These are phyloP conservation scores for Xerocomellus amylosporus DNA, from an alignment of 768 basidiomycete species.

Conservation along the genomic window DNA sequence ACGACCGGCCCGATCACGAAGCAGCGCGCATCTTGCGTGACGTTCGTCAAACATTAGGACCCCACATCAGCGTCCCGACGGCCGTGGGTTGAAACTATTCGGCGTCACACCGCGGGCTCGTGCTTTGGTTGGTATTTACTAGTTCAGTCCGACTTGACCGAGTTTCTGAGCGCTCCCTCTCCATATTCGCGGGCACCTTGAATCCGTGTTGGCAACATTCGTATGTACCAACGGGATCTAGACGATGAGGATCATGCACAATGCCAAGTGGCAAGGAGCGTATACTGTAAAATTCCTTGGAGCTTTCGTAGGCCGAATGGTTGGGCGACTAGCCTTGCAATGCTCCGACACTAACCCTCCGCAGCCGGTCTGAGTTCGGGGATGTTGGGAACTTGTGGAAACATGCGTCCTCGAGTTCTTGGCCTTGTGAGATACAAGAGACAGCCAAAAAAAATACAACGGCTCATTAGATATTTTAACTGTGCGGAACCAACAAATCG, in stretches of 20 bases:
- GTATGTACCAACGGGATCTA: conserved; percentile 32
- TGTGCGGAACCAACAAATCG: background rate
- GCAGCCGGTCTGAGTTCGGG: conserved; percentile 24
- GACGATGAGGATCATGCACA: conserved; percentile 29
- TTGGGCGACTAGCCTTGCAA: background rate
- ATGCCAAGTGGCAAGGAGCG: conserved; percentile 34
- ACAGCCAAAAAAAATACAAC: background rate
- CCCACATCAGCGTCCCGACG: conserved; percentile 30
- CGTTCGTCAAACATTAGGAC: conserved; percentile 28
- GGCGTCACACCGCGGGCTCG: background rate
- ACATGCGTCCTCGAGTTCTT: conserved; percentile 20
- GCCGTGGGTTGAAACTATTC: conserved; percentile 21
- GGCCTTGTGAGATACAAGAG: conserved; percentile 8
- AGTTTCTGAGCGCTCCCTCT: background rate
- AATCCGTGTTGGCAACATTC: conserved; percentile 29
- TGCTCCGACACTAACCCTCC: background rate
- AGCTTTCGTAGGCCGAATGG: conserved; percentile 24
- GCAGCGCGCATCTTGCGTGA: conserved; percentile 25
- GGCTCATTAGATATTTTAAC: background rate
- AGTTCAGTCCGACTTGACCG: background rate
- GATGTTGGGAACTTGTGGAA: conserved; percentile 28
- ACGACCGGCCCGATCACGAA: conserved; percentile 34
- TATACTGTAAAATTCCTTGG: conserved; percentile 26
- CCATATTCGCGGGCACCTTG: conserved; percentile 27
- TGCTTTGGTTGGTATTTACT: conserved; percentile 11